phyloP scores from a whole-genome alignment of 2,329 filamentous ascomycete species.

The Neonectria faginata region DNA sequence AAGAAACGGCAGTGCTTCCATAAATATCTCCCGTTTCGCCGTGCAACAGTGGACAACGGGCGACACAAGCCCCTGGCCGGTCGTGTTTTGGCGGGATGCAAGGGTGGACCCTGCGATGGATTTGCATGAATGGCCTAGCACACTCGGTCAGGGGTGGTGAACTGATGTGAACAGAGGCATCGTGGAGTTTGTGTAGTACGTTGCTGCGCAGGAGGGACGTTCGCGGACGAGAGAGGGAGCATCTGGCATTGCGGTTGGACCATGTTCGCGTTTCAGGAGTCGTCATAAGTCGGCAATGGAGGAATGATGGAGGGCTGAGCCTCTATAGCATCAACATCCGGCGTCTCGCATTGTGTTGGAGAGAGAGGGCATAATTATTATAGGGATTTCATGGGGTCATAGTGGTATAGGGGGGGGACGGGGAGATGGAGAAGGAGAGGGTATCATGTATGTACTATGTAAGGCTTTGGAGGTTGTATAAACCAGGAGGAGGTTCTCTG shows the following conservation, averaged over 20 bases:
- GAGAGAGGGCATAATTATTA: conserved; percentile 25
- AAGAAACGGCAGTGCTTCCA: conserved; percentile 21
- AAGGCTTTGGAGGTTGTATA: conserved; percentile 19
- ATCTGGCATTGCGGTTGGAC: conserved; percentile 16
- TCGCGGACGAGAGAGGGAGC: conserved; percentile 4
- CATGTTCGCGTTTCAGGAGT: conserved; percentile 21
- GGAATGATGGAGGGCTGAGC: conserved; percentile 13
- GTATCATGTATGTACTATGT: not conserved
- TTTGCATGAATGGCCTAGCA: conserved; percentile 28
- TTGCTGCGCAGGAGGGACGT: not conserved
- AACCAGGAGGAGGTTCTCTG: conserved; percentile 8
- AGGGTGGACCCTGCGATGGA: conserved; percentile 20
- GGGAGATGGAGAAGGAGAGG: conserved; percentile 16
- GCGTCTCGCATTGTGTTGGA: conserved; percentile 27
- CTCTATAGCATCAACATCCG: conserved; percentile 21
- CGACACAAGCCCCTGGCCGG: conserved; percentile 17
- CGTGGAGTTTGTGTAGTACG: conserved; percentile 16
- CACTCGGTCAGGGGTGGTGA: conserved; percentile 18
- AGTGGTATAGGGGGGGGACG: conserved; percentile 7
- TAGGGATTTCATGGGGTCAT: conserved; percentile 6
- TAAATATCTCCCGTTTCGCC: conserved; percentile 18
- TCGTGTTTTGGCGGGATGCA: not conserved
- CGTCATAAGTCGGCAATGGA: conserved; percentile 14
- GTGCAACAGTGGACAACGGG: conserved; percentile 15
- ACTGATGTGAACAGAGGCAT: conserved; percentile 14